These are phyloP conservation scores for Nyssa sinensis DNA, from an alignment of 148 eudicot genomes.

Conservation along the genomic window DNA sequence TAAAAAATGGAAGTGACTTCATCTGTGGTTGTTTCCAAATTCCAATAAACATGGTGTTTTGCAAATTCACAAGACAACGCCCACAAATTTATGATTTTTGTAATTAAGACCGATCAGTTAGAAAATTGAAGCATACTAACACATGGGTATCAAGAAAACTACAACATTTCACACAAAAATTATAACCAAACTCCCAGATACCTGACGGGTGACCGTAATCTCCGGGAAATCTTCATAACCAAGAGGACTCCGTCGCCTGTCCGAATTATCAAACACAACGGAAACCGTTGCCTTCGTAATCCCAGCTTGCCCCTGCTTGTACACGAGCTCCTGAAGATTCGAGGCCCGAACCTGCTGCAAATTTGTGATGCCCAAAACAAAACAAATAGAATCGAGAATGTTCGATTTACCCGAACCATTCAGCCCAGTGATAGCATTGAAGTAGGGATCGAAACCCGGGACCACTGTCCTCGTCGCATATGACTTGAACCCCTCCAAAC, in stretches of 20 bases:
- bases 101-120: background rate
- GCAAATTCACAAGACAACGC: background rate
- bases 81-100: background rate
- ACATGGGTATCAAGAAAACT: background rate
- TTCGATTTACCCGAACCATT: constrained; percentile 97
- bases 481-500: constrained; percentile 94
- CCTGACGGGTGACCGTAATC: constrained; percentile 98
- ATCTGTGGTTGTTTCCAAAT: background rate
- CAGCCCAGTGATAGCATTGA: constrained; percentile 93
- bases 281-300: constrained; percentile 96
- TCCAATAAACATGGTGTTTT: no score
- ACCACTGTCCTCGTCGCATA: constrained; percentile 88
- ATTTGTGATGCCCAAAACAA: constrained; percentile 90
- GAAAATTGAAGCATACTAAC: background rate
- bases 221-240: constrained; percentile 86
- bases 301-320: constrained; percentile 99
- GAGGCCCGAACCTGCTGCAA: constrained; percentile 98
- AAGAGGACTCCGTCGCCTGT: constrained; percentile 75
- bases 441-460: constrained; percentile 84
- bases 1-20: background rate
- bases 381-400: constrained; percentile 92
- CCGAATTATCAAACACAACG: constrained; percentile 71
- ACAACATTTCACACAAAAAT: no score
- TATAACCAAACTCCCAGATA: constrained; percentile 19
- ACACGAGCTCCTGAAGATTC: constrained; percentile 90